These are phyloP conservation scores for Tetrastigma voinierianum DNA, from an alignment of 164 flowering plant species.

Conservation along the genomic window DNA sequence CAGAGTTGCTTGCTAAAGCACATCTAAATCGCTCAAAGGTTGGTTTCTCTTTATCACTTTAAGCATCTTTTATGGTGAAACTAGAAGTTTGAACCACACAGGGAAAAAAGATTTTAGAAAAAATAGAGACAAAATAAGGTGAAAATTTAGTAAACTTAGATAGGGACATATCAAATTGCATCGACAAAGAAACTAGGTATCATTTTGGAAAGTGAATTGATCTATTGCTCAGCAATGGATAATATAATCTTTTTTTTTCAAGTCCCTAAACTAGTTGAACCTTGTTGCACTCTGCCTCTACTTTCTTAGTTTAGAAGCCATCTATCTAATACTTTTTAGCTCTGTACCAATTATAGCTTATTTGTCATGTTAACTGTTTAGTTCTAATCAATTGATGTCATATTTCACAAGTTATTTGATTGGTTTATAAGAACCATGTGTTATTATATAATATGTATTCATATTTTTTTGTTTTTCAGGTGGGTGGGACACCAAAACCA, in stretches of 20 bases:
- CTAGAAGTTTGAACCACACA: background rate
- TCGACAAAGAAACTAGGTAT: background rate
- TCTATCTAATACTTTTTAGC: background rate
- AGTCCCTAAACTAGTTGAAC: background rate
- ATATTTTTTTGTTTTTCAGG: slow-evolving; percentile 34
- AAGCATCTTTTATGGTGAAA: background rate
- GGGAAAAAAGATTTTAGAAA: background rate
- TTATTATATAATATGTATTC: background rate
- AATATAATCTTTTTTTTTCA: background rate
- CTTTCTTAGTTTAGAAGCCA: slow-evolving; percentile 2
- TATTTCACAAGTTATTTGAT: background rate
- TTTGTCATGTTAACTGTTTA: background rate
- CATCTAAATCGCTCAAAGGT: slow-evolving; percentile 53
- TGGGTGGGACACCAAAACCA: slow-evolving; percentile 37
- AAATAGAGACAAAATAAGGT: background rate
- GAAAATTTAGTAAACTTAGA: background rate
- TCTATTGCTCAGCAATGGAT: background rate
- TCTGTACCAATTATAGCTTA: background rate
- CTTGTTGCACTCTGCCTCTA: background rate
- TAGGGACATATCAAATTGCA: background rate
- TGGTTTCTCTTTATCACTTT: slow-evolving; percentile 11
- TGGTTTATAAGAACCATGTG: background rate
- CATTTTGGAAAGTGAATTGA: background rate
- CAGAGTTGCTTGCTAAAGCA: slow-evolving; percentile 65
- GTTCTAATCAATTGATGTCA: background rate